Evolutionary conservation across 225 moss, liverwort and hornwort species (phyloP).

Genomic region (Bryoerythrophyllum caledonicum): DNA sequence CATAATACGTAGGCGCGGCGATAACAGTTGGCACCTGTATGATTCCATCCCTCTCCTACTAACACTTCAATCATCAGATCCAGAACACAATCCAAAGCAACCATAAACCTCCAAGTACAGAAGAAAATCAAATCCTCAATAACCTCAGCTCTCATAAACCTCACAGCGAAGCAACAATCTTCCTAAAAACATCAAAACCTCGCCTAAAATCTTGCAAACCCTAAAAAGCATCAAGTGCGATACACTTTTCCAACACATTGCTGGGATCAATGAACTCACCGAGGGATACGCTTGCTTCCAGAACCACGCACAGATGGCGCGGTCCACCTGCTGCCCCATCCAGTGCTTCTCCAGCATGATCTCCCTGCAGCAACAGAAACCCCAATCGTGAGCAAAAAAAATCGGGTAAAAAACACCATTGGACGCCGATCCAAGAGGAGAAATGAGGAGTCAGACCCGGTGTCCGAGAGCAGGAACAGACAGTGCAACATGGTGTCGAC

Average conservation of each 20-base stretch:
- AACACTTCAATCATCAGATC: constrained; percentile 14
- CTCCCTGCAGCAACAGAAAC: constrained; percentile 56
- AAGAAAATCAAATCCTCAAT: not conserved
- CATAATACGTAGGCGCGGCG: constrained; percentile 89
- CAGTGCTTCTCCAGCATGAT: constrained; percentile 98
- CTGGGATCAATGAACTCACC: constrained; percentile 24
- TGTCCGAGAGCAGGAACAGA: constrained; percentile 84
- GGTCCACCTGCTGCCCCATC: constrained; percentile 97
- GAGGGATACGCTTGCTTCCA: constrained; percentile 88
- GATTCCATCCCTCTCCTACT: constrained; percentile 41
- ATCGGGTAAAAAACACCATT: no score
- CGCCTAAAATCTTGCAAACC: not conserved
- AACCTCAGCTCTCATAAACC: no score
- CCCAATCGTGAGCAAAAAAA: not conserved
- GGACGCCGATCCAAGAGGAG: no score
- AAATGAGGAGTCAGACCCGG: constrained; percentile 45
- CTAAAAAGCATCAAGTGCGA: not conserved
- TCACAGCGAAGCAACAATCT: not conserved
- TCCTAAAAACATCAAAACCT: not conserved
- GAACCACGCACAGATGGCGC: constrained; percentile 95
- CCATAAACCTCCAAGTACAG: not conserved
- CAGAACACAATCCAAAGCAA: not conserved
- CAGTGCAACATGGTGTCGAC: constrained; percentile 73
- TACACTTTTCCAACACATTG: not conserved
- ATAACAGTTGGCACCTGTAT: constrained; percentile 71